These are phyloP conservation scores for Trametes cinnabarina DNA, from an alignment of 768 basidiomycete genomes.

Conservation along the genomic window DNA sequence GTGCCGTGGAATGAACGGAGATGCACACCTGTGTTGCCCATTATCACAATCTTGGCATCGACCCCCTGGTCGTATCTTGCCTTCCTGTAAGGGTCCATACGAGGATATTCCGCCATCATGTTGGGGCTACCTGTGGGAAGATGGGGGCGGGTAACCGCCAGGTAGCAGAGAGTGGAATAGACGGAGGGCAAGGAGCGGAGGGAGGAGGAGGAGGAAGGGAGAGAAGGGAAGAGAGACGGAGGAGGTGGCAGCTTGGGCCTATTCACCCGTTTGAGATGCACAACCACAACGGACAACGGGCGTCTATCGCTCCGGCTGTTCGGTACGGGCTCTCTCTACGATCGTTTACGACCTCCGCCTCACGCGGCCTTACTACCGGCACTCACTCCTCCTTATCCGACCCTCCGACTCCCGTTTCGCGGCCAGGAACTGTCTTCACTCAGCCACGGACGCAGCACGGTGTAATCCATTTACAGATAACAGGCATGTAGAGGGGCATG, in stretches of 20 bases:
- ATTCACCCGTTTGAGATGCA: conserved; percentile 19
- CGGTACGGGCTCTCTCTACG: conserved; percentile 9
- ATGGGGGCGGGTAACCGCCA: conserved; percentile 40
- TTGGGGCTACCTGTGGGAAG: conserved; percentile 27
- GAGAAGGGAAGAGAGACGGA: conserved; percentile 24
- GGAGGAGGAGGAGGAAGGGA: conserved; percentile 26
- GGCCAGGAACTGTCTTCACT: background rate
- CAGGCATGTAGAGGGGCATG: conserved; percentile 30
- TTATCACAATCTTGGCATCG: conserved; percentile 94
- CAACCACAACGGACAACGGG: conserved; percentile 24
- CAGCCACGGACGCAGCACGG: background rate
- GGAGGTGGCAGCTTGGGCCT: conserved; percentile 16
- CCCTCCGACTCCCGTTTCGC: background rate
- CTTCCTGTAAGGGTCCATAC: conserved; percentile 63
- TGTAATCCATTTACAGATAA: conserved; percentile 12
- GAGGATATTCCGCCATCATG: conserved; percentile 56
- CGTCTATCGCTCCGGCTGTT: conserved; percentile 17
- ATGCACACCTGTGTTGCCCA: conserved; percentile 69
- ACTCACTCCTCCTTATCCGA: background rate
- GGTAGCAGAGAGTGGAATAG: conserved; percentile 33
- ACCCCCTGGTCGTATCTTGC: conserved; percentile 79
- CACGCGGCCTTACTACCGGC: background rate
- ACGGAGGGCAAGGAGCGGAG: conserved; percentile 33
- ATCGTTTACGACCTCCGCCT: background rate
- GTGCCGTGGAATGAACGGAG: background rate